Evolutionary conservation across 176 grass and related monocot species (phyloP), one percentile per base, ranked within the genome.

Genomic region (Canna indica): DNA sequence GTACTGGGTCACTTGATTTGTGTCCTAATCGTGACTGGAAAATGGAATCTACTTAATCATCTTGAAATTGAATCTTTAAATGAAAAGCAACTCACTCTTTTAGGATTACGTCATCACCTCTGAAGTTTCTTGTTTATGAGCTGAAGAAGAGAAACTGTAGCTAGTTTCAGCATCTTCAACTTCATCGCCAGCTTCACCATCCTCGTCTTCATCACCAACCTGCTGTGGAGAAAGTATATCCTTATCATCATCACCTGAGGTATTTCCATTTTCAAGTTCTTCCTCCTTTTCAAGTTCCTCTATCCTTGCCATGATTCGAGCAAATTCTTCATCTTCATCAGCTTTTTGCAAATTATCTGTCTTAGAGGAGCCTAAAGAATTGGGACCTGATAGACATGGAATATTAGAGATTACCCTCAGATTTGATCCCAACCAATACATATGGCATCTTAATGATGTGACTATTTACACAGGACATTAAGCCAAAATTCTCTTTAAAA

Each of bases 261-360:
- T 41, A 80, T 46, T 81, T 76, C 82, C 89, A 73, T 73, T 78
- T 61, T 93, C 86, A 36, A 69, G 71, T 77, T 99, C 94, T 78
- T 93, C 73, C 78, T 87, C 66, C 72, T 67, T 85, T 72, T 93
- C 89, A 34, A 93, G 69, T 85, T 90, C 86, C 54, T 86, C 82
- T 81, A 99, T 72, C 66, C 79, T 87, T 66, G 86, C 77, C 82
- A 93, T 88, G 59, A 99, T 79, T 62, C 56, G 81, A 81, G 71
- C 78, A 87, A 85, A 82, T 66, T 88, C 86, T 47, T 32, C 83
- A 44, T 90, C 84, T 83, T 83, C 52, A 77, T 69, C 48, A 59
- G n/a, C 34, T 27, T 69, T 81, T 59, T 87, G 78, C 70, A 72
- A 53, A 67, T 83, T 66, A 59, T 54, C 47, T 64, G 16, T 69